Evolutionary conservation across 2,329 filamentous ascomycete species (phyloP).

Genomic region (Calonectria ilicicola): DNA sequence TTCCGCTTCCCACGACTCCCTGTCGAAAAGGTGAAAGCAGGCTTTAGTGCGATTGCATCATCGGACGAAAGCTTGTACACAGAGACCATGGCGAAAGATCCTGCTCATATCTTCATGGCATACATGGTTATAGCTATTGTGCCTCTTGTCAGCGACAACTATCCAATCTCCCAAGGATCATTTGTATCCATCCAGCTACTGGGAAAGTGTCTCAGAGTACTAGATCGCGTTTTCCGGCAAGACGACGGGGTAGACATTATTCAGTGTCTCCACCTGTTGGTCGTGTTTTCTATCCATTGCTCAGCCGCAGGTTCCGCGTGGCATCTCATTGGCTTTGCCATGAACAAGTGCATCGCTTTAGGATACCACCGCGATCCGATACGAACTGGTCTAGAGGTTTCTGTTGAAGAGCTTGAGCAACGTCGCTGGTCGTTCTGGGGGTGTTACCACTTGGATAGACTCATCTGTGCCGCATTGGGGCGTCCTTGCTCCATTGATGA

Average conservation of each 20-base stretch:
- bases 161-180: neutral
- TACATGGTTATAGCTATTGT: neutral
- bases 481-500: neutral
- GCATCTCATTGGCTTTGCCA: neutral
- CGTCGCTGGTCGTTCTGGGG: neutral
- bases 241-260: neutral
- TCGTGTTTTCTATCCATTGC: neutral
- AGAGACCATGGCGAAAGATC: neutral
- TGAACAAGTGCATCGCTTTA: neutral
- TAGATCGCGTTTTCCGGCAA: neutral
- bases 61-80: neutral
- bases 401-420: neutral
- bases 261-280: neutral
- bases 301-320: neutral
- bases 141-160: neutral
- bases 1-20: neutral
- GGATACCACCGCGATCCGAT: neutral
- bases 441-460: neutral
- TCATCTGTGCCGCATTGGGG: neutral
- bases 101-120: neutral
- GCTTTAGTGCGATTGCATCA: neutral
- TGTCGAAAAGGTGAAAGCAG: neutral
- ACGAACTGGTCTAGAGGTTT: neutral
- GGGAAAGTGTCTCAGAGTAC: neutral
- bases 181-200: neutral